These are phyloP conservation scores for Populus hybrid DNA, from an alignment of 441 rosid species.

Conservation along the genomic window DNA sequence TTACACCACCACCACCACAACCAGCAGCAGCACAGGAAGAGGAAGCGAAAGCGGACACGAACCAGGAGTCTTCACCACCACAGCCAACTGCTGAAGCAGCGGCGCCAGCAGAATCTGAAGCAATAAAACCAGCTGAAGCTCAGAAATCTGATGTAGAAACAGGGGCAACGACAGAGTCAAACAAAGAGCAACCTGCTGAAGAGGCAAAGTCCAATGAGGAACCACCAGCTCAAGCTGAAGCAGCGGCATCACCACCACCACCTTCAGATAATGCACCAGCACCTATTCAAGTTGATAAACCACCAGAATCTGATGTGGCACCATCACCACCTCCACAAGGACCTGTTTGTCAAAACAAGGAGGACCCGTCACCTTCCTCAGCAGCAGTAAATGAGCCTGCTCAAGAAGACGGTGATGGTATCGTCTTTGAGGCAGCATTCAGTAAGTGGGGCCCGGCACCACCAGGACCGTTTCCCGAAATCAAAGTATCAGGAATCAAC, in stretches of 20 bases:
- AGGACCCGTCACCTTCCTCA: slow-evolving; percentile 11
- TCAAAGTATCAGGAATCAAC: slow-evolving; percentile 24
- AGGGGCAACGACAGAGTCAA: slow-evolving; percentile 12
- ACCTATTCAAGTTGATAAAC: slow-evolving; percentile 18
- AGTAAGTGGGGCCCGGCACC: slow-evolving; percentile 28
- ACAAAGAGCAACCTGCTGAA: not conserved
- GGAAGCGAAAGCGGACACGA: not conserved
- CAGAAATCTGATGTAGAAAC: slow-evolving; percentile 4
- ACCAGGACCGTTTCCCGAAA: slow-evolving; percentile 24
- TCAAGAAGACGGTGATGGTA: slow-evolving; percentile 23
- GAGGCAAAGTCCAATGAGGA: slow-evolving; percentile 11
- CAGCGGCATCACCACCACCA: slow-evolving; percentile 15
- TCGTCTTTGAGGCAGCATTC: slow-evolving; percentile 30
- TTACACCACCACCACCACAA: slow-evolving; percentile 25
- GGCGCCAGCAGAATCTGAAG: not conserved
- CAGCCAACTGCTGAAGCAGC: not conserved
- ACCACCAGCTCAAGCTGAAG: slow-evolving; percentile 13
- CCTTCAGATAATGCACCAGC: slow-evolving; percentile 17
- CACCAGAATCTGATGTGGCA: not conserved
- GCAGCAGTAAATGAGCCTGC: not conserved
- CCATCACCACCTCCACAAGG: slow-evolving; percentile 13
- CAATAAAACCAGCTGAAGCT: not conserved
- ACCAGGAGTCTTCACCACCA: not conserved
- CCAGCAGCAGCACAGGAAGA: slow-evolving; percentile 19
- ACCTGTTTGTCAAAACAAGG: slow-evolving; percentile 14